Base-by-base conservation (phyloP, 805 yeast species). In the Cyberlindnera suaveolens region DNA sequence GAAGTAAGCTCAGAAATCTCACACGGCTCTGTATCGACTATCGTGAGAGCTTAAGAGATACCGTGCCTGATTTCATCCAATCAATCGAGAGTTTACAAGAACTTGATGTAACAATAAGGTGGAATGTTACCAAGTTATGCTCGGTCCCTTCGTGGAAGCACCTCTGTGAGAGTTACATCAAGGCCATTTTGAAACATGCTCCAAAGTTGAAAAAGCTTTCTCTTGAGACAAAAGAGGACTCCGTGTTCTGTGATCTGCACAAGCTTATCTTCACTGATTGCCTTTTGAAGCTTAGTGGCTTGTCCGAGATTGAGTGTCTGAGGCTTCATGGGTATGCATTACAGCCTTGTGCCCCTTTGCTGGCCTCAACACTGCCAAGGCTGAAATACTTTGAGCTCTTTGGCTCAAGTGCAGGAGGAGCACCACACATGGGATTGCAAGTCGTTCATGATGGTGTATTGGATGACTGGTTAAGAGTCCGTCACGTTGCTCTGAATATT, bases 391-490 rank as follows among this genome's bases (percentile, higher is more conserved):
- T 78, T 8, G 74, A 75, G 55, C 56, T 77, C 3, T 67, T 71
- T 40, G 82, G 81, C 0, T 54, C 70, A 16, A 67, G 70, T 19
- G 71, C 81, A 0, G 75, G 78, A 1, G 78, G 77, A 2, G 64
- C 72, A 2, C 82, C 80, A 17, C 72, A 75, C 48, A 57, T 72
- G 65, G 82, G 81, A 0, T 58, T 75, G 18, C 80, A 76, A 13
- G 74, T 70, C 58, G 62, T 66, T 3, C 76, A 76, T 52, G 78
- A 78, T 10, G 74, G 76, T 5, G 64, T 78, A 4, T 70, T 68
- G 53, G 83, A 78, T 54, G 74, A 72, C 45, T 77, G 82, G 82
- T 66, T 67, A 46, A 66, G 75, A 43, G 76, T 77, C 3, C 78
- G 74, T 49, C 78, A 74, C 49, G 70, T 75, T 7, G 83, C 81